A percentile compares a stretch with the other conserved stretches of the same genome.
Evolutionary conservation across 305 asterid genomes (phyloP).

Genomic region (Fraxinus greggii): DNA sequence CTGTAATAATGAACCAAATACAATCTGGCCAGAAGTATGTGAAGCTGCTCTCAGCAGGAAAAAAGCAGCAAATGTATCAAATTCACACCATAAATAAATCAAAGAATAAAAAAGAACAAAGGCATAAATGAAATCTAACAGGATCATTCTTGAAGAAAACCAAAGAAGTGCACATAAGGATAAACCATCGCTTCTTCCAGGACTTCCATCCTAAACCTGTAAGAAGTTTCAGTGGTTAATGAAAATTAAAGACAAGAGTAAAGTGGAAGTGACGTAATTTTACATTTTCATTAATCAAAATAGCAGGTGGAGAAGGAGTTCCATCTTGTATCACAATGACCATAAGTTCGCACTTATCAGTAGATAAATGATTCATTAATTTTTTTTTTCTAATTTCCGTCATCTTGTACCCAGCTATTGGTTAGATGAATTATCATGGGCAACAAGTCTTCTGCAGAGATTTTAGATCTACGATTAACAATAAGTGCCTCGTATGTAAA

Average conservation of each 20-base stretch:
- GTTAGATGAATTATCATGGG: neutral
- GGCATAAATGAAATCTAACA: conserved; percentile 47
- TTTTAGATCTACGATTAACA: neutral
- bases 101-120: conserved; percentile 1
- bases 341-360: neutral
- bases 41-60: neutral
- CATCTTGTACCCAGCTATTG: conserved; percentile 10
- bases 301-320: neutral
- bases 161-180: conserved; percentile 89
- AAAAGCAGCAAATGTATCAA: conserved; percentile 7
- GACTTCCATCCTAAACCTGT: conserved; percentile 98
- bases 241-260: conserved; percentile 21
- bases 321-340: conserved; percentile 9
- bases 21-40: conserved; percentile 1
- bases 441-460: neutral
- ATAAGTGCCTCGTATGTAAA: neutral
- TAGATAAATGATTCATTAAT: neutral
- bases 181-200: conserved; percentile 96
- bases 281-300: conserved; percentile 9
- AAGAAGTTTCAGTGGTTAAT: conserved; percentile 29
- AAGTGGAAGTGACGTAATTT: conserved; percentile 4
- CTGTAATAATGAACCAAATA: neutral
- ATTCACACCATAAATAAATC: neutral
- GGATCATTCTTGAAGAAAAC: conserved; percentile 94
- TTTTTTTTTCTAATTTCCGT: neutral